phyloP scores from a whole-genome alignment of 2,329 filamentous ascomycete genomes.

The Colletotrichum filicis region DNA sequence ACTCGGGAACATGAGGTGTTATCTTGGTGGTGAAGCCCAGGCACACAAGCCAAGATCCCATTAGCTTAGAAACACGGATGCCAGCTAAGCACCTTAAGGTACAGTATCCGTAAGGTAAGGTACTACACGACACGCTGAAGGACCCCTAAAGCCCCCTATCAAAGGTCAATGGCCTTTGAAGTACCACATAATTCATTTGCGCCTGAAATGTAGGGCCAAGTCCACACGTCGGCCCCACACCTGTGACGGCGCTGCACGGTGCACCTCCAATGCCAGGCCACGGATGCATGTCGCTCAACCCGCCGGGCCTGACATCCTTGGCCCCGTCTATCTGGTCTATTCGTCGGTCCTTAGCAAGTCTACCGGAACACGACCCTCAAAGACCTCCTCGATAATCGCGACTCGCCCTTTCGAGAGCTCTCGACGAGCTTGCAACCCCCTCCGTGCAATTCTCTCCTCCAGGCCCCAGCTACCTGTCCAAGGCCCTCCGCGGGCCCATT shows the following conservation, averaged over 20 bases:
- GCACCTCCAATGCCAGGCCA: conserved; percentile 20
- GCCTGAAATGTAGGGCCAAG: conserved; percentile 31
- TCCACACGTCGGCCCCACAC: conserved; percentile 4
- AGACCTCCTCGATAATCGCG: conserved; percentile 2
- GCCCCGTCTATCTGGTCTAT: conserved; percentile 32
- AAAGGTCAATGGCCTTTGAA: background rate
- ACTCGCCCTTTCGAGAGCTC: conserved; percentile 23
- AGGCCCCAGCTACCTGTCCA: conserved; percentile 16
- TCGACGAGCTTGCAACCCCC: conserved; percentile 9
- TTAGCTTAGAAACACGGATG: background rate
- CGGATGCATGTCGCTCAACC: conserved; percentile 13
- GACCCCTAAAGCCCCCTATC: background rate
- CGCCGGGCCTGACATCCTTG: conserved; percentile 27
- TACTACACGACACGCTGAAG: background rate
- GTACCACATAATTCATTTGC: background rate
- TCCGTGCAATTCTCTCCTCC: background rate
- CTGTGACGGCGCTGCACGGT: background rate
- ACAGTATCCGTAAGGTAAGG: too few species aligned
- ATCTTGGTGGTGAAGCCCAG: background rate
- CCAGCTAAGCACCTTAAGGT: background rate
- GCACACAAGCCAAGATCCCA: too few species aligned
- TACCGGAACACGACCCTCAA: conserved; percentile 1
- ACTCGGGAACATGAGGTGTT: too few species aligned
- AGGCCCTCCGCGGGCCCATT: conserved; percentile 34
- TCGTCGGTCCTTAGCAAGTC: conserved; percentile 11